phyloP scores from a whole-genome alignment of 768 basidiomycete species.

The Agrocybe pediades region DNA sequence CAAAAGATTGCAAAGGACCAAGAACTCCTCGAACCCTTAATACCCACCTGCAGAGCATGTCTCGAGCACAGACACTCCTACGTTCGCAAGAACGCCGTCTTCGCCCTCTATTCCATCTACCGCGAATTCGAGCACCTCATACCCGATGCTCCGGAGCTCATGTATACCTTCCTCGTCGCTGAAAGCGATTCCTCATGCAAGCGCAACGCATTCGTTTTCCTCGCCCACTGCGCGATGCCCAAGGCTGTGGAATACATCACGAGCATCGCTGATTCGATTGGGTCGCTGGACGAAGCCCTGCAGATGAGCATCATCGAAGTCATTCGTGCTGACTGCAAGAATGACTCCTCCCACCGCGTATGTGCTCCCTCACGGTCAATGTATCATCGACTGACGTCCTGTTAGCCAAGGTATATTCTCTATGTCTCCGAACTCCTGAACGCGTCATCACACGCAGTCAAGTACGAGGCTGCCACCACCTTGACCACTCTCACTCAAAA shows the following conservation, averaged over 20 bases:
- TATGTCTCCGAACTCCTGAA: conserved; percentile 92
- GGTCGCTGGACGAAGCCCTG: conserved; percentile 83
- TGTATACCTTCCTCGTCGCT: conserved; percentile 94
- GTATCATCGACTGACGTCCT: conserved; percentile 7
- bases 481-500: conserved; percentile 94
- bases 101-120: conserved; percentile 93
- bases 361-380: conserved; percentile 25
- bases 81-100: conserved; percentile 97
- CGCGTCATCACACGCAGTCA: conserved; percentile 88
- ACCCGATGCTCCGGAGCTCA: conserved; percentile 94
- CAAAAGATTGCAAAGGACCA: conserved; percentile 93
- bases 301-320: conserved; percentile 97
- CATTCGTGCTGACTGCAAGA: conserved; percentile 86
- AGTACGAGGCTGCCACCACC: conserved; percentile 96
- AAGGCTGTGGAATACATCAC: conserved; percentile 93
- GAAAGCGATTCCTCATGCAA: conserved; percentile 97
- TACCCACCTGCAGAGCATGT: conserved; percentile 91
- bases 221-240: conserved; percentile 82
- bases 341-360: conserved; percentile 81
- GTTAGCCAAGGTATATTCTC: conserved; percentile 89
- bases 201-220: conserved; percentile 95
- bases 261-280: conserved; percentile 81
- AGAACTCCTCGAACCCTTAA: conserved; percentile 93
- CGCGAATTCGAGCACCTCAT: conserved; percentile 93
- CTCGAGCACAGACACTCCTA: conserved; percentile 98